Evolutionary conservation across 1,284 basidiomycete species (phyloP), one percentile per base, ranked within the genome.

Genomic region (Cutaneotrichosporon daszewskae): DNA sequence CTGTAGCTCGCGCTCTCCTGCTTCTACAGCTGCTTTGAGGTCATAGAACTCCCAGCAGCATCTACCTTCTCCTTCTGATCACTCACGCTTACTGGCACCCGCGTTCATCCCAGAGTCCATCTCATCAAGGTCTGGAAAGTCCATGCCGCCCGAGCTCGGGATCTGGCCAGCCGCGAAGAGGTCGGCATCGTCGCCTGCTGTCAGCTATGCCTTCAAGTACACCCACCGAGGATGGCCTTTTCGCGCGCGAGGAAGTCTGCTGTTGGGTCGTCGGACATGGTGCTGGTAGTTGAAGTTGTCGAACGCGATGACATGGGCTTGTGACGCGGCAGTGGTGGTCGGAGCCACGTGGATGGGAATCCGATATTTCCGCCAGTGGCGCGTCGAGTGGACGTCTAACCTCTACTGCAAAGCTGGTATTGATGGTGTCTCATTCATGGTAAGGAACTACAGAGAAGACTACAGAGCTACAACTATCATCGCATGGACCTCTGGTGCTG

Each of bases 181-280:
- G 49, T 69, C 68, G 43, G 68, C 68, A 37, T 71, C 68, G 33
- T 72, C 68, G 26, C 67, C 69, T 68, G 45, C 1, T 13, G 36
- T 45, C 29, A 44, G 37, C 25, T 37, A 12, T 14, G 8, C 4
- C 10, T 2, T 4, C 14, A 16, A 19, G 10, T 25, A 9, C 14
- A 51, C 66, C 40, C 42, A 71, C 69, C 69, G 25, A 72, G 60
- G 26, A 62, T 60, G 26, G 64, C 67, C 55, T 68, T 66, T 49
- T 72, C 69, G 34, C 66, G 50, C 20, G 69, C 69, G 26, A 72
- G 62, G 60, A 71, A 72, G 52, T 70, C 69, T 27, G 69, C 69
- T 45, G 64, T 70, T 29, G 68, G 66, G 57, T 71, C 68, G 60
- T 69, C 69, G 35, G 63, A 62, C 69, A 71, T 71, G 29, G n/a